Evolutionary conservation across 1,284 basidiomycete species (phyloP), one percentile per base, ranked within the genome.

Genomic region (Rhodotorula sp.): DNA sequence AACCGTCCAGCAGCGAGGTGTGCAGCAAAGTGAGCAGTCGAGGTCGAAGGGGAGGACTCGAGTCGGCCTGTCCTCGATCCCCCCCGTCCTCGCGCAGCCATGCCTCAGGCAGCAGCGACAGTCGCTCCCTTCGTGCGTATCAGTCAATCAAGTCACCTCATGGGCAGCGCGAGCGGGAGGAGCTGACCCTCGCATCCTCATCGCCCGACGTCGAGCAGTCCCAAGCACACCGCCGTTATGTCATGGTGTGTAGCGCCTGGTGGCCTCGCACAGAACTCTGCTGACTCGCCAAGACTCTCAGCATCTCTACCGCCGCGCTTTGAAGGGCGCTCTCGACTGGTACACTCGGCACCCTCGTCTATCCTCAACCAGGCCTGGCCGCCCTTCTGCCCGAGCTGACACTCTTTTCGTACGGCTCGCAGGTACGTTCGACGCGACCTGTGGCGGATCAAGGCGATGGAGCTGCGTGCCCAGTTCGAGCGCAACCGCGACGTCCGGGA

Each of bases 301-400:
- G 78, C 76, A 72, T 59, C 71, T 79, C 39, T 79, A 79, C 72
- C 73, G 78, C 44, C 74, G 74, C 39, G 76, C 78, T 15, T 64
- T 79, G 22, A 79, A 79, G 68, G 74, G 76, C 39, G 73, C 77
- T 17, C 77, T 77, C 57, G 76, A 79, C 71, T 79, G 78, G 78
- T 75, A 4, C 51, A 60, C 29, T 39, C 36, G 32, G 36, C 51
- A 2, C n/a, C 52, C 36, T 27, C 52, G 34, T 6, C 22, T n/a
- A 17, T 22, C 15, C 36, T 36, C 29, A 46, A 11, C 6, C n/a
- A 10, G 7, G 11, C 24, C 47, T 29, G 11, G 10, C 27, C 22
- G 19, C 32, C 52, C 48, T 17, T 39, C 27, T 19, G n/a, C 32
- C 51, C 30, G 4, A 29, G 36, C 57, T 58, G n/a, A 46, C 49